These are phyloP conservation scores for Torulaspora microellipsoides DNA, from an alignment of 805 yeast species.

Conservation along the genomic window DNA sequence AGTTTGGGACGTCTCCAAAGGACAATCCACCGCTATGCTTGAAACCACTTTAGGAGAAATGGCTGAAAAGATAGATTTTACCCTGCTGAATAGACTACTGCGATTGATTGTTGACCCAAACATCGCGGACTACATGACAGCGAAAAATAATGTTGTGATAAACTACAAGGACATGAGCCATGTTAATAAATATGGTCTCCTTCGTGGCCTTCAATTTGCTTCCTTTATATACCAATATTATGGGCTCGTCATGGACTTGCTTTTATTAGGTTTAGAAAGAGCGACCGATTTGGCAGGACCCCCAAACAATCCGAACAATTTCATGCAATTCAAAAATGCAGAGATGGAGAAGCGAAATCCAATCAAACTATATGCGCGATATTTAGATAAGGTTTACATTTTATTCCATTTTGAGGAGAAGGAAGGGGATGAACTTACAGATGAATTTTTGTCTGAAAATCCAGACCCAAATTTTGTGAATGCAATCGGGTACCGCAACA, in stretches of 20 bases:
- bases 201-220: conserved; percentile 86
- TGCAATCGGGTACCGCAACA: conserved; percentile 79
- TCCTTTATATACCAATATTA: conserved; percentile 88
- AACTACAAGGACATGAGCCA: conserved; percentile 94
- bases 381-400: conserved; percentile 75
- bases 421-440: conserved; percentile 71
- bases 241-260: conserved; percentile 77
- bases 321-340: conserved; percentile 59
- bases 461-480: conserved; percentile 92
- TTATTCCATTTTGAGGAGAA: conserved; percentile 69
- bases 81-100: conserved; percentile 74
- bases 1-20: conserved; percentile 75
- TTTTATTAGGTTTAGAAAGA: conserved; percentile 78
- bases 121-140: conserved; percentile 90
- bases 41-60: conserved; percentile 67
- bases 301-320: conserved; percentile 65
- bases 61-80: conserved; percentile 83
- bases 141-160: conserved; percentile 78
- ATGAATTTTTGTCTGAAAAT: conserved; percentile 72
- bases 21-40: conserved; percentile 79
- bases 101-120: conserved; percentile 81
- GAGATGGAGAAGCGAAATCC: conserved; percentile 67
- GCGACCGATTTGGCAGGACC: conserved; percentile 87
- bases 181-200: conserved; percentile 79
- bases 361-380: conserved; percentile 73